Conservation (phyloP, 2,329 filamentous ascomycete genomes). For the Paraconiothyrium sp. region DNA sequence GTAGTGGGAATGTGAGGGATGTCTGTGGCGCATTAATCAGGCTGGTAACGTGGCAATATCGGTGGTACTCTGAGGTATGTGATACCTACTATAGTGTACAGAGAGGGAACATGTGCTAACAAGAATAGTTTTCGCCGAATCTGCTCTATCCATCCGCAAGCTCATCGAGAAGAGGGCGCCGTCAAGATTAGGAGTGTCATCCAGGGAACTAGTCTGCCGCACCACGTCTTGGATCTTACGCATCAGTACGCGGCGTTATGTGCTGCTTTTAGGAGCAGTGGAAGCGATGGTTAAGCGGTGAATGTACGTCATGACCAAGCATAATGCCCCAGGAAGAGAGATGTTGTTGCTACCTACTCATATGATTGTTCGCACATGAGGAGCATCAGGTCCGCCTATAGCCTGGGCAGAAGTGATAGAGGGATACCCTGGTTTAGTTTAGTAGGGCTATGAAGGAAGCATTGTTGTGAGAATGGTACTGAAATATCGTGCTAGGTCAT, state of each 20-base stretch:
- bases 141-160: slow-evolving; percentile 86
- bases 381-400: background rate
- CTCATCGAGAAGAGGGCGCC: slow-evolving; percentile 96
- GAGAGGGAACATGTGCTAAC: slow-evolving; percentile 6
- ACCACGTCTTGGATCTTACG: slow-evolving; percentile 91
- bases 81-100: background rate
- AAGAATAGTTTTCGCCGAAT: slow-evolving; percentile 81
- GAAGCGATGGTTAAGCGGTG: slow-evolving; percentile 17
- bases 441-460: background rate
- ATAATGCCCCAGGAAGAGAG: background rate
- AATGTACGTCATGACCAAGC: background rate
- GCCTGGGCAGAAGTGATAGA: background rate
- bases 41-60: slow-evolving; percentile 96
- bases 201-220: slow-evolving; percentile 91
- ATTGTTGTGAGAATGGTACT: background rate
- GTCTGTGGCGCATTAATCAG: slow-evolving; percentile 87
- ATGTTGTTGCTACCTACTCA: background rate
- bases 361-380: slow-evolving; percentile 28
- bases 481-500: background rate
- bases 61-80: slow-evolving; percentile 93
- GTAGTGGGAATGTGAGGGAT: slow-evolving; percentile 76
- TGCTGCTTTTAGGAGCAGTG: slow-evolving; percentile 76
- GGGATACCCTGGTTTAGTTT: slow-evolving; percentile 8
- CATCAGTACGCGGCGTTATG: slow-evolving; percentile 96
- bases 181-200: slow-evolving; percentile 98